phyloP scores from a whole-genome alignment of 2,329 filamentous ascomycete genomes.

The Leptographium lundbergii region DNA sequence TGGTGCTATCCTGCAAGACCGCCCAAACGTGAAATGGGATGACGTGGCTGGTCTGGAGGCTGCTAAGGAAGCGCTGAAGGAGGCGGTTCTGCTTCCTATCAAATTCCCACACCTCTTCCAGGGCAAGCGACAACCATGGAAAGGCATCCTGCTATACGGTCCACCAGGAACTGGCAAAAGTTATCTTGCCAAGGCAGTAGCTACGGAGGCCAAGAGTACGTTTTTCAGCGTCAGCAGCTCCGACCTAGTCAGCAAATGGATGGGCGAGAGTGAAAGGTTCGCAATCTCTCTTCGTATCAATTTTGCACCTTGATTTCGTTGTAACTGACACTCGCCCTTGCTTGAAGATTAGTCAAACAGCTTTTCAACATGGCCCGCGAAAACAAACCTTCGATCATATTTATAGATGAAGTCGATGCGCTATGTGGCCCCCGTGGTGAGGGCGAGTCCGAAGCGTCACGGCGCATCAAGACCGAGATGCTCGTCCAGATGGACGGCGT shows the following conservation, averaged over 20 bases:
- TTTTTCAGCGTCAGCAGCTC: conserved; percentile 98
- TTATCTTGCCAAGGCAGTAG: conserved; percentile 93
- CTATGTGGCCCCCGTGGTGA: conserved; percentile 86
- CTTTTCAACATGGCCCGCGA: conserved; percentile 97
- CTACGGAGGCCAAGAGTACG: conserved; percentile 95
- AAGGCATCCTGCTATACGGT: conserved; percentile 90
- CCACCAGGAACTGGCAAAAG: conserved; percentile 96
- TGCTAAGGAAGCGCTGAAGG: conserved; percentile 93
- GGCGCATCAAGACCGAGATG: conserved; percentile 96
- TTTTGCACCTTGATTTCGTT: neutral
- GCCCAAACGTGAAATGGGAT: conserved; percentile 95
- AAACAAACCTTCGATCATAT: conserved; percentile 86
- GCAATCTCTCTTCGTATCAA: neutral
- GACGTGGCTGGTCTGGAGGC: conserved; percentile 90
- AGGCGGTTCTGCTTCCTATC: conserved; percentile 94
- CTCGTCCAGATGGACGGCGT: conserved; percentile 99
- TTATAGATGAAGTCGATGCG: conserved; percentile 51
- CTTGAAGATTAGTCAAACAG: conserved; percentile 73
- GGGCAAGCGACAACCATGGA: conserved; percentile 95
- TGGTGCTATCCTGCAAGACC: conserved; percentile 86
- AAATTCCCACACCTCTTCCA: conserved; percentile 96
- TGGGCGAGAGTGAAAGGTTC: conserved; percentile 96
- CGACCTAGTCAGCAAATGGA: conserved; percentile 98
- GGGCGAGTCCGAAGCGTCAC: conserved; percentile 93
- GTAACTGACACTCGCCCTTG: conserved; percentile 12